Percentiles rank a stretch among this genome's conserved stretches.
Conservation (phyloP, 306 rosid species). For the Quercus rubra region DNA sequence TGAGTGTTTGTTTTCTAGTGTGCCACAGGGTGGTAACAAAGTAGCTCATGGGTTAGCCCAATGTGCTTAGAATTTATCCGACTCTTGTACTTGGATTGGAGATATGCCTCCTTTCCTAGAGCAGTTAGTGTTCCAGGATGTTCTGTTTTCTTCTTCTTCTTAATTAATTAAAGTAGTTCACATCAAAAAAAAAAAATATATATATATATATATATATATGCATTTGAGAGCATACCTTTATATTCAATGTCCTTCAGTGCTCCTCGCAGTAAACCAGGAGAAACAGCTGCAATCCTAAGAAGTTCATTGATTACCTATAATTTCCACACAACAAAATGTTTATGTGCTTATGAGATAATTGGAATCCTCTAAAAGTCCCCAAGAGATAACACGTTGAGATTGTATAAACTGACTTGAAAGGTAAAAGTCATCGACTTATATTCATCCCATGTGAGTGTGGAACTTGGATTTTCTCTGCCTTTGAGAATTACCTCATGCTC, state of each 20-base stretch:
- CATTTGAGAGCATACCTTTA: slow-evolving; percentile 16
- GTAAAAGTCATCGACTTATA: slow-evolving; percentile 46
- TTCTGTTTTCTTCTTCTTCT: no score
- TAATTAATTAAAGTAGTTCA: no score
- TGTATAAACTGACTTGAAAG: slow-evolving; percentile 21
- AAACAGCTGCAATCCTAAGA: slow-evolving; percentile 23
- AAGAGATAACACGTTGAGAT: not conserved
- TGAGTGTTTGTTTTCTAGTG: no score
- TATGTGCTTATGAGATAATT: not conserved
- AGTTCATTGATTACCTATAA: slow-evolving; percentile 37
- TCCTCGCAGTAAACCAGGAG: slow-evolving; percentile 35
- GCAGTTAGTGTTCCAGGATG: no score
- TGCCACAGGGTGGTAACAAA: no score
- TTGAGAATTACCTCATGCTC: slow-evolving; percentile 36
- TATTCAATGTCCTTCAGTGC: slow-evolving; percentile 28
- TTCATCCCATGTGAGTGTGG: slow-evolving; percentile 35
- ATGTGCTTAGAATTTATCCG: no score
- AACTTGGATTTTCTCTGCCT: slow-evolving; percentile 23
- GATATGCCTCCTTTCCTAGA: no score
- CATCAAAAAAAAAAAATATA: no score
- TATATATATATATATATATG: no score
- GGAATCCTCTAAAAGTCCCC: not conserved
- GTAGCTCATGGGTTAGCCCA: no score
- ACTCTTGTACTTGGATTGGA: no score
- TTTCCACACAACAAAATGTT: not conserved